Conservation (phyloP, 2,329 filamentous ascomycete species). For the Ascochyta koolunga region DNA sequence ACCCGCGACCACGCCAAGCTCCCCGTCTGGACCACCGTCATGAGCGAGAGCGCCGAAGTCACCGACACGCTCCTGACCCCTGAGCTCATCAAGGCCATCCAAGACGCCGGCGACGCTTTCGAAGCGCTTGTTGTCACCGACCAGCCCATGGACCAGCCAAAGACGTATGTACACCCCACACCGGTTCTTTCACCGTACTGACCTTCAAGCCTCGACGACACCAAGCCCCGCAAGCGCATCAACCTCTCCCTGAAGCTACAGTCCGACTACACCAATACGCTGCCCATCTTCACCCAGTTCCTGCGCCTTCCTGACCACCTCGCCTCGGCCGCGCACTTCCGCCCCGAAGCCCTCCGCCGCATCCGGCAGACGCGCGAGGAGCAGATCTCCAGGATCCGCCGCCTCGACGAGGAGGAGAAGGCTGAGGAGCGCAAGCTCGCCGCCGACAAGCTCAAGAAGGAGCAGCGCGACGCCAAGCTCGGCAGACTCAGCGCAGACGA, state of each 20-base stretch:
- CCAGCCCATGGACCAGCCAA: slow-evolving; percentile 85
- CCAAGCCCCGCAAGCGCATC: slow-evolving; percentile 82
- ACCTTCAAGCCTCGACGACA: slow-evolving; percentile 75
- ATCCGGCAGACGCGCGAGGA: slow-evolving; percentile 80
- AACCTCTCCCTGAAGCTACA: slow-evolving; percentile 76
- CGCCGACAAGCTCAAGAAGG: slow-evolving; percentile 72
- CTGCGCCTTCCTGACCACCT: slow-evolving; percentile 84
- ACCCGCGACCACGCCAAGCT: slow-evolving; percentile 94
- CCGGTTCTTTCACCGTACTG: slow-evolving; percentile 5
- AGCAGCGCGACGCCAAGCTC: slow-evolving; percentile 74
- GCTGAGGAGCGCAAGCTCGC: slow-evolving; percentile 63
- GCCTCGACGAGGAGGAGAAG: slow-evolving; percentile 74
- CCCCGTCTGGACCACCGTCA: slow-evolving; percentile 86
- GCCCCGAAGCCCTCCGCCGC: slow-evolving; percentile 84
- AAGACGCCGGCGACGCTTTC: slow-evolving; percentile 73
- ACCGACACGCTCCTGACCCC: slow-evolving; percentile 84
- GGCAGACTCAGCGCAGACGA: slow-evolving; percentile 70
- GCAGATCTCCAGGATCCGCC: slow-evolving; percentile 78
- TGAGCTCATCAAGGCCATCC: slow-evolving; percentile 82
- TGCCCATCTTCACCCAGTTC: slow-evolving; percentile 81
- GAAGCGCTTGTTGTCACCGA: slow-evolving; percentile 91
- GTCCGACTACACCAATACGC: slow-evolving; percentile 62
- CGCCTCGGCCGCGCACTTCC: slow-evolving; percentile 79
- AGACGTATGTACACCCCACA: slow-evolving; percentile 65
- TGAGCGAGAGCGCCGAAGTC: slow-evolving; percentile 96